A percentile compares a stretch with the other conserved stretches of the same genome.
phyloP scores from a whole-genome alignment of 2,329 filamentous ascomycete genomes.

The Talaromyces sp. region DNA sequence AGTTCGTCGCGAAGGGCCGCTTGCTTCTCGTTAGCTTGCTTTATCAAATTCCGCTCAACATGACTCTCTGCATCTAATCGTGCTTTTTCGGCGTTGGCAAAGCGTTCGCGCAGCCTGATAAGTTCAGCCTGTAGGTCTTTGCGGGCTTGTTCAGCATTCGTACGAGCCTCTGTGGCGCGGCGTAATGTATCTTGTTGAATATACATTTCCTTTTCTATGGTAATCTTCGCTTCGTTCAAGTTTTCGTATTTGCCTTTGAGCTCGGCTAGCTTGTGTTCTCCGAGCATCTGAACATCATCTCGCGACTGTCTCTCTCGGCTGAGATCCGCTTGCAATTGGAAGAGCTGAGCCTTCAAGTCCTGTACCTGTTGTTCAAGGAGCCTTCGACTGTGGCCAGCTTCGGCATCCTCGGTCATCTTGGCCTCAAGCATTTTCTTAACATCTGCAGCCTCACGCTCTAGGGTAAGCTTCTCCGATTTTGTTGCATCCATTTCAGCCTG shows the following conservation, averaged over 20 bases:
- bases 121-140: constrained; percentile 88
- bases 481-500: constrained; percentile 87
- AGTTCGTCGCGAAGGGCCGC: constrained; percentile 74
- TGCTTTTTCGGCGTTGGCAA: constrained; percentile 80
- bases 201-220: constrained; percentile 96
- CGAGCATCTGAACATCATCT: constrained; percentile 86
- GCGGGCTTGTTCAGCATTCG: constrained; percentile 78
- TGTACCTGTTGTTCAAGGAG: constrained; percentile 84
- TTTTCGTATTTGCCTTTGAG: constrained; percentile 82
- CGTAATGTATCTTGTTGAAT: constrained; percentile 89
- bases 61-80: constrained; percentile 77
- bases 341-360: constrained; percentile 81
- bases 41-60: constrained; percentile 75
- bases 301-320: constrained; percentile 89
- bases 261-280: constrained; percentile 80
- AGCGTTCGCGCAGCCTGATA: constrained; percentile 75
- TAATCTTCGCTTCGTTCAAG: constrained; percentile 92
- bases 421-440: constrained; percentile 83
- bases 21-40: constrained; percentile 76
- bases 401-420: constrained; percentile 83
- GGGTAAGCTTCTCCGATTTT: constrained; percentile 76
- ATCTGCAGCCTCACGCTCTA: constrained; percentile 85
- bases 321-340: constrained; percentile 80
- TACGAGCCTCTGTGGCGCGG: constrained; percentile 76
- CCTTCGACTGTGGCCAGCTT: constrained; percentile 76